A percentile compares a stretch with the other conserved stretches of the same genome.
phyloP scores from a whole-genome alignment of 305 asterid species.

The Fraxinus nigra region DNA sequence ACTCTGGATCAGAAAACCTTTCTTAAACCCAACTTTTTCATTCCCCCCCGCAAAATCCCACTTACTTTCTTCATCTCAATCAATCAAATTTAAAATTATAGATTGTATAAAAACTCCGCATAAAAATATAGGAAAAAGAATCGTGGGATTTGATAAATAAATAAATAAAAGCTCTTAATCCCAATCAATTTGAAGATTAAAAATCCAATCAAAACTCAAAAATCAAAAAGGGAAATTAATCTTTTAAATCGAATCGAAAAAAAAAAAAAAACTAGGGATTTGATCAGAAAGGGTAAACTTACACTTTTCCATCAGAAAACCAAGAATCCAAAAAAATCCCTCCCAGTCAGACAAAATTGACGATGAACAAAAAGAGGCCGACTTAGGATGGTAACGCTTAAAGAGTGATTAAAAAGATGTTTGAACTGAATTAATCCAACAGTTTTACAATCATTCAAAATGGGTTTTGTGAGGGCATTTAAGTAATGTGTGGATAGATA shows the following conservation, averaged over 20 bases:
- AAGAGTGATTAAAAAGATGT: conserved; percentile 23
- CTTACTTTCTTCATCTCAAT: not conserved
- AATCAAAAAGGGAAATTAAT: not conserved
- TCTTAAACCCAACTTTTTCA: not conserved
- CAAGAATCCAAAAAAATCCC: not conserved
- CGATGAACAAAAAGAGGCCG: not conserved
- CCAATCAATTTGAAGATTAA: not conserved
- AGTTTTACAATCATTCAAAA: conserved; percentile 20
- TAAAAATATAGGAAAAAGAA: not conserved
- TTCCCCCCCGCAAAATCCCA: not conserved
- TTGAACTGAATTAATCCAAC: conserved; percentile 25
- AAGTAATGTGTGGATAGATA: conserved; percentile 31
- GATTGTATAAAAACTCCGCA: conserved; percentile 12
- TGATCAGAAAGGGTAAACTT: conserved; percentile 1
- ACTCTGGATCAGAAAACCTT: not conserved
- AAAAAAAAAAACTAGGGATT: not conserved
- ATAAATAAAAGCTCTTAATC: not conserved
- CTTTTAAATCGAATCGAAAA: conserved; percentile 10
- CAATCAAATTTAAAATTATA: not conserved
- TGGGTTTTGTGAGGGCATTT: conserved; percentile 32
- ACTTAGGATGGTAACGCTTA: conserved; percentile 28
- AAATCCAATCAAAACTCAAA: conserved; percentile 7
- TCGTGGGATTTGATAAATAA: not conserved
- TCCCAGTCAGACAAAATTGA: conserved; percentile 9
- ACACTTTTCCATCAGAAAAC: not conserved